A percentile compares a stretch with the other conserved stretches of the same genome.
Conservation (phyloP, 1,284 basidiomycete genomes). For the Vanrija pseudolonga region DNA sequence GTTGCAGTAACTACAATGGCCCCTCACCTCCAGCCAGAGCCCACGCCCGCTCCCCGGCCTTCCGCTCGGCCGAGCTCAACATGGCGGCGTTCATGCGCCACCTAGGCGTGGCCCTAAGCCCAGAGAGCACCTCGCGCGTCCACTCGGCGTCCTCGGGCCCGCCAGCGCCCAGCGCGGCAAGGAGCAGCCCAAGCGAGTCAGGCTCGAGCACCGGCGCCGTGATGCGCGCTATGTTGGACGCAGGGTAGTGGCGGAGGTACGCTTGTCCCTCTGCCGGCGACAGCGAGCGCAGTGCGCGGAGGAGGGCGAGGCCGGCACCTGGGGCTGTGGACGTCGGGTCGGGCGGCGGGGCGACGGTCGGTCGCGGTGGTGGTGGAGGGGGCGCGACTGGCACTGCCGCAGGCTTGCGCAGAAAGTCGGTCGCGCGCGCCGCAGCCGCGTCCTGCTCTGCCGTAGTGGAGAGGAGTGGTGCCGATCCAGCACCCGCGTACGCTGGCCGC, state of each 20-base stretch:
- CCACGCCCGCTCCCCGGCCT: slow-evolving; percentile 22
- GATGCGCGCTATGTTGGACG: slow-evolving; percentile 25
- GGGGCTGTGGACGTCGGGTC: slow-evolving; percentile 26
- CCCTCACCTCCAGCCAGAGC: slow-evolving; percentile 18
- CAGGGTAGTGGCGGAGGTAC: slow-evolving; percentile 22
- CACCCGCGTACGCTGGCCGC: slow-evolving; percentile 8
- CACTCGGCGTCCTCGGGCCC: neutral
- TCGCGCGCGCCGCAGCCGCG: neutral
- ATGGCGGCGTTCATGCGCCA: slow-evolving; percentile 38
- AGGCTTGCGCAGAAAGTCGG: neutral
- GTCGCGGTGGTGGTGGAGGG: neutral
- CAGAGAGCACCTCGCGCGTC: slow-evolving; percentile 17
- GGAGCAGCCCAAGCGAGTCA: slow-evolving; percentile 33
- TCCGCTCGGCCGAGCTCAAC: slow-evolving; percentile 27
- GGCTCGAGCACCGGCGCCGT: slow-evolving; percentile 38
- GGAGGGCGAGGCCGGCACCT: slow-evolving; percentile 33
- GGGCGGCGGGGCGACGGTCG: slow-evolving; percentile 6
- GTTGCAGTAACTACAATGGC: neutral
- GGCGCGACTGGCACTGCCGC: neutral
- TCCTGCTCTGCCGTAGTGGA: neutral
- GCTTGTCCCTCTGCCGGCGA: slow-evolving; percentile 4
- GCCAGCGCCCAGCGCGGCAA: slow-evolving; percentile 13
- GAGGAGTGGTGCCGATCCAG: neutral
- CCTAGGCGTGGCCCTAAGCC: slow-evolving; percentile 25
- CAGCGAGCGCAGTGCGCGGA: slow-evolving; percentile 20